Conservation (phyloP, 495 filamentous ascomycete species). For the Trichoderma reesei region DNA sequence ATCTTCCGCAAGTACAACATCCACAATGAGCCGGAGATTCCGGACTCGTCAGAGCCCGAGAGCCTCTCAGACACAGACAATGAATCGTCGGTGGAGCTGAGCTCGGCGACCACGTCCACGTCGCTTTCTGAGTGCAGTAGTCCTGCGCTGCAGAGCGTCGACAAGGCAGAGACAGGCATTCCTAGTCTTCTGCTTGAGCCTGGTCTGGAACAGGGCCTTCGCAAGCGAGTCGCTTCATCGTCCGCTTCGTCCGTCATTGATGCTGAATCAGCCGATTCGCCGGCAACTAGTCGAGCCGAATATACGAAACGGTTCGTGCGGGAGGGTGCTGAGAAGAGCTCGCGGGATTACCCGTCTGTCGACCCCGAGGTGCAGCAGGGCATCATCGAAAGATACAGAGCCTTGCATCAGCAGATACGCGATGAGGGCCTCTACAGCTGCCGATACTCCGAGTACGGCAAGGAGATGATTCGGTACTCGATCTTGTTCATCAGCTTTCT, state of each 20-base stretch:
- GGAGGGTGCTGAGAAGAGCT: constrained; percentile 27
- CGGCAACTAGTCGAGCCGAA: constrained; percentile 19
- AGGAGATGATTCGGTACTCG: constrained; percentile 33
- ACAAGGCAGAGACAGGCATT: constrained; percentile 12
- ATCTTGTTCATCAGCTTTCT: constrained; percentile 29
- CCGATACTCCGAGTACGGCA: constrained; percentile 33
- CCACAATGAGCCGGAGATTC: constrained; percentile 13
- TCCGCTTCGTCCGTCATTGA: constrained; percentile 11
- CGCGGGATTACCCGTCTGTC: constrained; percentile 31
- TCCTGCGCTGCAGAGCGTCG: background rate
- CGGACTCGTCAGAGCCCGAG: constrained; percentile 15
- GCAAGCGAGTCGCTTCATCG: constrained; percentile 11
- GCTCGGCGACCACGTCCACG: constrained; percentile 39
- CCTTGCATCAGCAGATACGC: constrained; percentile 30
- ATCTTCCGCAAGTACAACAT: constrained; percentile 47
- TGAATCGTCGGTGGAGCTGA: constrained; percentile 33
- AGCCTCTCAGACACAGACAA: constrained; percentile 23
- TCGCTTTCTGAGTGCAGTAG: background rate
- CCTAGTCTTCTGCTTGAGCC: background rate
- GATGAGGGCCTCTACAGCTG: constrained; percentile 35
- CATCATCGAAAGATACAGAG: constrained; percentile 34
- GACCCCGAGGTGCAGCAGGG: constrained; percentile 31
- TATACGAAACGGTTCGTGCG: constrained; percentile 24
- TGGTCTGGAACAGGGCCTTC: constrained; percentile 18
- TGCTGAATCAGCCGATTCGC: constrained; percentile 13